These are phyloP conservation scores for Casuarina equisetifolia DNA, from an alignment of 306 rosid genomes.

Conservation along the genomic window DNA sequence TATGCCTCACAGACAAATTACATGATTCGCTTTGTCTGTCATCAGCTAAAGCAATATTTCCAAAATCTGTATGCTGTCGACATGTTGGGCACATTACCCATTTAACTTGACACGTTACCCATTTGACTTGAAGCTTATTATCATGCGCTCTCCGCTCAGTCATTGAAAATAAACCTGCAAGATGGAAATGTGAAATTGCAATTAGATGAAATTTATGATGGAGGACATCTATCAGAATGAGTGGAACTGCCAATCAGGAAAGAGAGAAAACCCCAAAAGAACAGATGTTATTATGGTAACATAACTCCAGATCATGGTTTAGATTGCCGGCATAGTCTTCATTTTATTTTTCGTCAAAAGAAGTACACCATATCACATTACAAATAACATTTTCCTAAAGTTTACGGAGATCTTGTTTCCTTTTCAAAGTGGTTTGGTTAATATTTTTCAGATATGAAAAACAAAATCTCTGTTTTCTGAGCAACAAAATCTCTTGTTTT, in stretches of 20 bases:
- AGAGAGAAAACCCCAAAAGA: constrained; percentile 2
- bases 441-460: not conserved
- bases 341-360: not conserved
- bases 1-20: constrained; percentile 40
- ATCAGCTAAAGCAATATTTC: constrained; percentile 85
- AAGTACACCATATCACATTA: not conserved
- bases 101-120: constrained; percentile 79
- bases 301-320: not conserved
- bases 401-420: not conserved
- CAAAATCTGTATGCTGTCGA: constrained; percentile 83
- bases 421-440: not conserved
- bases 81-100: constrained; percentile 98
- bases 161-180: constrained; percentile 84
- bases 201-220: not conserved
- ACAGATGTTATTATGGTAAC: not conserved
- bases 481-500: constrained; percentile 10
- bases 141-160: constrained; percentile 57
- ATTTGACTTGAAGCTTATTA: constrained; percentile 53
- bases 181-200: constrained; percentile 18
- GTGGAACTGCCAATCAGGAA: not conserved
- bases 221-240: constrained; percentile 1
- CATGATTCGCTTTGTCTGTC: constrained; percentile 56
- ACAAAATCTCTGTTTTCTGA: not conserved
- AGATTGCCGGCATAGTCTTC: not conserved
- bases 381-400: not conserved